Conservation (phyloP, 768 basidiomycete species). For the Trametes sanguinea region DNA sequence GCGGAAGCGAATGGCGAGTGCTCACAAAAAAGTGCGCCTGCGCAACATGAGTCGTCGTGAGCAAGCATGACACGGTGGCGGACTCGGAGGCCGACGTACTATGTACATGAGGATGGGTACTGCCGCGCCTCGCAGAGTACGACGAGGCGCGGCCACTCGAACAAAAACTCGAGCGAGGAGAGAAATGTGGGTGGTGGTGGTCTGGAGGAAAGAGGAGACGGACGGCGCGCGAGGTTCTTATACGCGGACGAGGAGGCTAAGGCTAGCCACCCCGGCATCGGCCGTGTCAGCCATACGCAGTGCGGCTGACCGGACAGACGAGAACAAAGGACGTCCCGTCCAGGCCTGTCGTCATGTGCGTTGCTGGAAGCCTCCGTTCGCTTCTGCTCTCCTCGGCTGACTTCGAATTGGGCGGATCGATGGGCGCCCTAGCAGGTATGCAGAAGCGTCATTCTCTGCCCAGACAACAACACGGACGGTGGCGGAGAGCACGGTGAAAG, state of each 20-base stretch:
- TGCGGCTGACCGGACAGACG: background rate
- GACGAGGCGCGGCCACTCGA: conserved; percentile 3
- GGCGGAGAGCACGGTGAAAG: background rate
- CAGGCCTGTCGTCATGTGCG: background rate
- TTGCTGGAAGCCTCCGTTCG: too few species aligned
- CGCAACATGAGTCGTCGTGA: background rate
- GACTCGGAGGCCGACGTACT: background rate
- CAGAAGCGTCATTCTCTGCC: background rate
- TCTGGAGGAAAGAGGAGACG: conserved; percentile 4
- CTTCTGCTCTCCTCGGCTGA: conserved; percentile 9
- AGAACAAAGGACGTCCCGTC: background rate
- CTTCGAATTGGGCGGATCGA: conserved; percentile 16
- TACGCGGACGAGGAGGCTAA: background rate
- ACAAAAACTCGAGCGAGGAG: conserved; percentile 1
- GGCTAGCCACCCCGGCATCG: background rate
- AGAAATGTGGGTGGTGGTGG: background rate
- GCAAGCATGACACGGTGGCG: background rate
- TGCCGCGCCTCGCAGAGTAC: background rate
- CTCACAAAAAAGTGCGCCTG: background rate
- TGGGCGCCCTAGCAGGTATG: conserved; percentile 5
- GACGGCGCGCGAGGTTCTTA: background rate
- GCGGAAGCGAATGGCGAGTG: too few species aligned
- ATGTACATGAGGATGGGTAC: background rate
- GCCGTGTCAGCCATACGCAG: background rate
- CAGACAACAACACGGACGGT: background rate